Conservation (phyloP, 2,329 filamentous ascomycete species). For the Cadophora luteo-olivacea region DNA sequence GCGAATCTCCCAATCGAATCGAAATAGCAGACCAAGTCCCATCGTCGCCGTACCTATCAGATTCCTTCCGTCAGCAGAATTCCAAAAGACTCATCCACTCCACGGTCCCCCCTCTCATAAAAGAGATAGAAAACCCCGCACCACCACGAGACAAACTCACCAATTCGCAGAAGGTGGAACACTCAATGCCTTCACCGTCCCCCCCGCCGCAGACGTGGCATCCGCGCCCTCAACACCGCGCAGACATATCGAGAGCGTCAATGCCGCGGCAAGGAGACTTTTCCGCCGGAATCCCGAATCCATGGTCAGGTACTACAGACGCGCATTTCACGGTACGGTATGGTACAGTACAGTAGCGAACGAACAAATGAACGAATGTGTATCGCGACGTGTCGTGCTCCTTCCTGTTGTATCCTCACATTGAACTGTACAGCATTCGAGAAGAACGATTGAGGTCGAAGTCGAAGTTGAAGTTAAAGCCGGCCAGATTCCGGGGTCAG, state of each 20-base stretch:
- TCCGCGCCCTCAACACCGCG: slow-evolving; percentile 21
- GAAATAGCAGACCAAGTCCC: slow-evolving; percentile 76
- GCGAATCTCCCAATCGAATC: slow-evolving; percentile 62
- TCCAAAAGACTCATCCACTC: background rate
- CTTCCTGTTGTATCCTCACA: background rate
- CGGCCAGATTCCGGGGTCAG: background rate
- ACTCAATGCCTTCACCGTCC: slow-evolving; percentile 30
- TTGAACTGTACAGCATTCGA: background rate
- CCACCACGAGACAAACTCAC: slow-evolving; percentile 30
- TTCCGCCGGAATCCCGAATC: slow-evolving; percentile 31
- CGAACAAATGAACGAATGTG: background rate
- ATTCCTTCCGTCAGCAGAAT: background rate
- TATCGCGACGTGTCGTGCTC: background rate
- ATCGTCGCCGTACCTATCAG: slow-evolving; percentile 65
- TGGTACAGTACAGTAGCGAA: background rate
- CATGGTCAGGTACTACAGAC: slow-evolving; percentile 20
- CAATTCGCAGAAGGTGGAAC: slow-evolving; percentile 41
- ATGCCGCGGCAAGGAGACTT: slow-evolving; percentile 18
- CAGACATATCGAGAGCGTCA: slow-evolving; percentile 20
- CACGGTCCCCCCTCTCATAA: no score
- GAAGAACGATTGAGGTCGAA: background rate
- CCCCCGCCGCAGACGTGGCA: background rate
- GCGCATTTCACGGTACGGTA: background rate
- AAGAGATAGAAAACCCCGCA: no score
- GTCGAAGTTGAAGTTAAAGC: background rate